These are phyloP conservation scores for Styphnolobium japonicum DNA, from an alignment of 306 rosid species.

Conservation along the genomic window DNA sequence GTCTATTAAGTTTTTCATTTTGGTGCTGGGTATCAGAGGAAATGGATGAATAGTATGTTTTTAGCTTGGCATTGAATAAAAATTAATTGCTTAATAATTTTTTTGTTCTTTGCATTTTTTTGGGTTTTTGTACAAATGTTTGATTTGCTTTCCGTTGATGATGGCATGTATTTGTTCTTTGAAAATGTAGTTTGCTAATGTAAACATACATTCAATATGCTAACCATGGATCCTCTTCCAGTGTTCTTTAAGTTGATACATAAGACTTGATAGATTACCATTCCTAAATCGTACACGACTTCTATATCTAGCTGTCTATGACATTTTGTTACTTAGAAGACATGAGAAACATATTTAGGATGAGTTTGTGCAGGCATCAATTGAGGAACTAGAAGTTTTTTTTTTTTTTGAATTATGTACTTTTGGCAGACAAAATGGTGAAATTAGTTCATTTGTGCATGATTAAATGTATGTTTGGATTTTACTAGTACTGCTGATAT, in stretches of 20 bases:
- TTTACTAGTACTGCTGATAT: neutral
- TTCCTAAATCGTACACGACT: no score
- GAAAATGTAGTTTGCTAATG: neutral
- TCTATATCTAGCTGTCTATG: no score
- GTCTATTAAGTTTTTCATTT: no score
- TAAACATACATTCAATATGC: neutral
- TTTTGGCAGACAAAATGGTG: neutral
- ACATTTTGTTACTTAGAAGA: neutral
- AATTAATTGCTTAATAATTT: neutral
- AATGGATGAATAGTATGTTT: neutral
- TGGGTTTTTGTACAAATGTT: no score
- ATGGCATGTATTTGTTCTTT: neutral
- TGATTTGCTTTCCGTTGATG: neutral
- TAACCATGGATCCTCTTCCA: neutral
- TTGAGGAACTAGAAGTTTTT: neutral
- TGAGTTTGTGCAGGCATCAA: neutral
- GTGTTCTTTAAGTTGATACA: no score
- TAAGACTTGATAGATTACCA: neutral
- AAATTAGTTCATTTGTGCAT: neutral
- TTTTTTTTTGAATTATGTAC: neutral
- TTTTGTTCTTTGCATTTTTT: no score
- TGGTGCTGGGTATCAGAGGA: no score
- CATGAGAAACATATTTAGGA: neutral
- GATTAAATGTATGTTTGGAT: neutral
- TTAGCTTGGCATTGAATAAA: neutral